phyloP scores from a whole-genome alignment of 495 filamentous ascomycete species.

The Podospora pseudopauciseta region DNA sequence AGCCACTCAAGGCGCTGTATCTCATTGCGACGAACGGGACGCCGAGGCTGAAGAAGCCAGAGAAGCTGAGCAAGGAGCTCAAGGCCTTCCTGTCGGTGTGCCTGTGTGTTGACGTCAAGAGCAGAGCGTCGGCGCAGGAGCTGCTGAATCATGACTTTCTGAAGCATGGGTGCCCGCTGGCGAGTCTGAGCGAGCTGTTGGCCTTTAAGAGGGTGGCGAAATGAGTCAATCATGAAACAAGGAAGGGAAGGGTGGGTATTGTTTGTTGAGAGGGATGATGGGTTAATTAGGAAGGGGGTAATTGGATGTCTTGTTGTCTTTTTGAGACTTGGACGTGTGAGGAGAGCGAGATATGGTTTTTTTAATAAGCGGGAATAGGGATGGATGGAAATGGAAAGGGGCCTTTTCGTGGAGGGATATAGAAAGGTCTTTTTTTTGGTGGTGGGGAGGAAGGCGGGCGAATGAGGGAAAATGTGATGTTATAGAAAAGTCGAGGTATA shows the following conservation, averaged over 20 bases:
- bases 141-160: conserved; percentile 76
- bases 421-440: neutral
- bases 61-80: conserved; percentile 93
- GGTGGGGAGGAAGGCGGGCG: neutral
- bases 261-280: neutral
- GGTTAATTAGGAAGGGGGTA: neutral
- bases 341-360: neutral
- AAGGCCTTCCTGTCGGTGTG: conserved; percentile 95
- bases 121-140: conserved; percentile 84
- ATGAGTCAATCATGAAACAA: conserved; percentile 24
- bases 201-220: conserved; percentile 63
- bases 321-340: neutral
- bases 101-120: conserved; percentile 93
- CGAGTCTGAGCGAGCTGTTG: conserved; percentile 79
- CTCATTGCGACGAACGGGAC: conserved; percentile 98
- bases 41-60: conserved; percentile 92
- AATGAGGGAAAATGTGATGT: neutral
- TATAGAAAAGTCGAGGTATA: no score
- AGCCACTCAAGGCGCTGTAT: conserved; percentile 94
- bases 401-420: neutral
- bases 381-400: neutral
- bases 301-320: neutral
- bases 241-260: neutral
- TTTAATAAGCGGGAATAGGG: neutral
- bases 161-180: conserved; percentile 72